phyloP scores from a whole-genome alignment of 73 alveolate species.

The Paramecium primaurelia region DNA sequence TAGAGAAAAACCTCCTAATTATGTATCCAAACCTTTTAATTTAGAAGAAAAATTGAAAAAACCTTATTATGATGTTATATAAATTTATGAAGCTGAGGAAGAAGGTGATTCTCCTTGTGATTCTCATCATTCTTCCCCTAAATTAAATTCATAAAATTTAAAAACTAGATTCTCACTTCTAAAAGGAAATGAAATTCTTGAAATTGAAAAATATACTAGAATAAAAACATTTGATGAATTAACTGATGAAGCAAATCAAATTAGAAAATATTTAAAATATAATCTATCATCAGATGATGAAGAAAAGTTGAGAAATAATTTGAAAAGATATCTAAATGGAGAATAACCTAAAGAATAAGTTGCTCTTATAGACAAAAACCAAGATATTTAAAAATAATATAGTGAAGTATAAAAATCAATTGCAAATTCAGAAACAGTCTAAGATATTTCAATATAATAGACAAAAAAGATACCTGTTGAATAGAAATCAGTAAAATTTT shows the following conservation, averaged over 20 bases:
- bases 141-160: background rate
- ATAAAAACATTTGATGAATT: background rate
- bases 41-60: background rate
- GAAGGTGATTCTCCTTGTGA: background rate
- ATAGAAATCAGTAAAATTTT: slow-evolving; percentile 28
- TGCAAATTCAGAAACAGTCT: background rate
- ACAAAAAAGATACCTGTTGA: slow-evolving; percentile 34
- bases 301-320: background rate
- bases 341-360: background rate
- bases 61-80: slow-evolving; percentile 7
- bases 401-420: background rate
- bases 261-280: background rate
- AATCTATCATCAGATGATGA: background rate
- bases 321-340: background rate
- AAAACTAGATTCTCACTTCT: background rate
- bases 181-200: background rate
- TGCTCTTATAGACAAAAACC: background rate
- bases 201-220: background rate
- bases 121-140: background rate
- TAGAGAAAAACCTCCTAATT: background rate
- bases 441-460: background rate
- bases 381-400: background rate
- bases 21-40: background rate
- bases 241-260: background rate
- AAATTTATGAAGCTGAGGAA: background rate